phyloP scores from a whole-genome alignment of 805 yeast species.

The Hanseniaspora clermontiae region DNA sequence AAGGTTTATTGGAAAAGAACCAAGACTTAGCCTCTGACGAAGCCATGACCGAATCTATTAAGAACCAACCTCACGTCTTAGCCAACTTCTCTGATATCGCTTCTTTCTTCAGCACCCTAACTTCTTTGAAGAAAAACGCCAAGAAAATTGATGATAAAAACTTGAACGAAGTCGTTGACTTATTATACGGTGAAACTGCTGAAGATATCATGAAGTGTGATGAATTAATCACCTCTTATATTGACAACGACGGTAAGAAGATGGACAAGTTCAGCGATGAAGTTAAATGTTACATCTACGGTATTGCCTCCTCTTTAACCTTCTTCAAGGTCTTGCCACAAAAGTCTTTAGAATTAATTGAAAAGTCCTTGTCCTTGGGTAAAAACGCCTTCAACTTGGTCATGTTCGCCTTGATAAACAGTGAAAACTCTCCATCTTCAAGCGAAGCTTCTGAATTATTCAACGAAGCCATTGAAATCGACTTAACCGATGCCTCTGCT shows the following conservation, averaged over 20 bases:
- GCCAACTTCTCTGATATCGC: constrained; percentile 77
- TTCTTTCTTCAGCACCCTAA: constrained; percentile 49
- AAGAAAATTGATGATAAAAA: constrained; percentile 50
- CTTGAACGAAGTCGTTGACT: constrained; percentile 52
- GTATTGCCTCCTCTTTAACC: constrained; percentile 69
- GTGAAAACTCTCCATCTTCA: constrained; percentile 65
- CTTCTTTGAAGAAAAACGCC: constrained; percentile 58
- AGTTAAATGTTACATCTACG: constrained; percentile 24
- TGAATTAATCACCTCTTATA: constrained; percentile 20
- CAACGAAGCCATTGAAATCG: constrained; percentile 52
- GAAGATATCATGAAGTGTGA: constrained; percentile 27
- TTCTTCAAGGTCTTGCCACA: constrained; percentile 67
- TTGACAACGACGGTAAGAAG: constrained; percentile 35
- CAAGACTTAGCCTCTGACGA: constrained; percentile 38
- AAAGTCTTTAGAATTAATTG: constrained; percentile 36
- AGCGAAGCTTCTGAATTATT: constrained; percentile 47
- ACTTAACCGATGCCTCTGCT: constrained; percentile 64
- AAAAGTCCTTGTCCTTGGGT: constrained; percentile 47
- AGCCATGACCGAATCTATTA: constrained; percentile 43
- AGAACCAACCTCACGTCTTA: constrained; percentile 41
- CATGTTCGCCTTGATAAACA: constrained; percentile 66
- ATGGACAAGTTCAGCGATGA: constrained; percentile 38
- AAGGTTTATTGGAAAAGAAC: constrained; percentile 69
- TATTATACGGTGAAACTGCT: constrained; percentile 35
- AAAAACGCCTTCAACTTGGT: constrained; percentile 78